Base-by-base conservation (phyloP, 1,139 yeast genomes). In the Yamadazyma spencermartinsiae region DNA sequence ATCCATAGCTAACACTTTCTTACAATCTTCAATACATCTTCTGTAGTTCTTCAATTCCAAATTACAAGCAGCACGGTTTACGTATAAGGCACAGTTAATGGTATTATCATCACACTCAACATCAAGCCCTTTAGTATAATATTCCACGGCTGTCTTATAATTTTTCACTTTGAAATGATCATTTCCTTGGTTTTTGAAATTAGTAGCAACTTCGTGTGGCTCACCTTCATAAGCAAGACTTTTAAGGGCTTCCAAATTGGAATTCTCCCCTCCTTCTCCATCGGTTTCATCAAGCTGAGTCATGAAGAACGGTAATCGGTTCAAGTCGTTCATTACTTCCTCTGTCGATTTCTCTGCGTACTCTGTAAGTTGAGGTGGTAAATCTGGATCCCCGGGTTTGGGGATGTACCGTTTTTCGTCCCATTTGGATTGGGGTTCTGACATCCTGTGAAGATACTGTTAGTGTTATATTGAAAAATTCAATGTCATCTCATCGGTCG, bases 221-320 rank as follows among this genome's bases (percentile, higher is more conserved):
- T 88, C 96, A 25, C 98, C 98, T 36, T 92, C 98, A 56, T 87
- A 90, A 0, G 95, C 97, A 53, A 94, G 70, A 10, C 96, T 92
- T 56, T 82, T 83, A 45, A 92, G 72, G 0, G 98, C 98, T 56
- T 92, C 98, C 16, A 94, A 64, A 38, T 79, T 82, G 4, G 72
- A 56, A 53, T 87, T 88, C 33, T 80, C 85, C 25, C 90, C 94
- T 26, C 85, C 87, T 8, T 79, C 85, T 7, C 87, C 92, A 53
- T 84, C 86, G 5, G 80, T 76, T 29, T 80, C 86, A 51, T 85
- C 95, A 20, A 89, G 63, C 52, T 86, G 76, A 7, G 92, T 89
- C 98, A 92, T 94, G 70, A 92, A 94, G 52, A 92, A 86, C 12
- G 98, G 99, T 57, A 89, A 68, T 51, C 86, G 73, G 57, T 88